Percentiles rank a stretch among this genome's conserved stretches.
Conservation (phyloP, 2,329 filamentous ascomycete species). For the Alternaria viburni region DNA sequence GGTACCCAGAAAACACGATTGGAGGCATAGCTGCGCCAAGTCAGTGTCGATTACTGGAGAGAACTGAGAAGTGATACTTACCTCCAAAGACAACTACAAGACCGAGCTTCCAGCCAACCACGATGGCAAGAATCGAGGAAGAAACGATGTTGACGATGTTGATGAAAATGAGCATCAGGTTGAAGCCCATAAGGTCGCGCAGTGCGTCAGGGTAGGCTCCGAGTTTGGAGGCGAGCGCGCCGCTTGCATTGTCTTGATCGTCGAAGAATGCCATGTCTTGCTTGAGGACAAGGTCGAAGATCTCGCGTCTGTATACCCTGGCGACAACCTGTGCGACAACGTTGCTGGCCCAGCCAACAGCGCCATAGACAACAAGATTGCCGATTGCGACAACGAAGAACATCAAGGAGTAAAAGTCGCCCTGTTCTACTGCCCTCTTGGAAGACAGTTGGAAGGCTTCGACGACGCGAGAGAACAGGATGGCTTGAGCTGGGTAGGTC, state of each 20-base stretch:
- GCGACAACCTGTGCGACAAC: conserved; percentile 51
- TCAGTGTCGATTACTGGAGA: not conserved
- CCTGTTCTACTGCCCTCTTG: conserved; percentile 47
- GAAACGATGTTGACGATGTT: conserved; percentile 80
- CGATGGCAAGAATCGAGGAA: conserved; percentile 72
- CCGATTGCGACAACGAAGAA: conserved; percentile 62
- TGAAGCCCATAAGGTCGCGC: conserved; percentile 84
- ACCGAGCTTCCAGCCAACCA: conserved; percentile 85
- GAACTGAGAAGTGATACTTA: not conserved
- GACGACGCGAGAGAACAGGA: conserved; percentile 59
- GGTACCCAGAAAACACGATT: conserved; percentile 68
- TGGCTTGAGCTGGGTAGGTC: conserved; percentile 56
- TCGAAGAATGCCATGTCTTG: conserved; percentile 96
- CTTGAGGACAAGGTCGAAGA: conserved; percentile 86
- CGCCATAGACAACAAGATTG: conserved; percentile 53
- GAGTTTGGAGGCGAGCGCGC: conserved; percentile 74
- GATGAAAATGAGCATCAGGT: conserved; percentile 83
- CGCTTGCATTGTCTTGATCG: conserved; percentile 84
- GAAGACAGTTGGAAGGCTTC: conserved; percentile 55
- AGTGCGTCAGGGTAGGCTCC: conserved; percentile 80
- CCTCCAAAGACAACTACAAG: conserved; percentile 75
- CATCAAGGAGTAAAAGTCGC: conserved; percentile 62
- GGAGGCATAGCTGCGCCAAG: conserved; percentile 22
- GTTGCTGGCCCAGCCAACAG: conserved; percentile 55
- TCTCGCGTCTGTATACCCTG: conserved; percentile 51